Evolutionary conservation across 2,329 filamentous ascomycete genomes (phyloP).

Genomic region (Thelonectria olida): DNA sequence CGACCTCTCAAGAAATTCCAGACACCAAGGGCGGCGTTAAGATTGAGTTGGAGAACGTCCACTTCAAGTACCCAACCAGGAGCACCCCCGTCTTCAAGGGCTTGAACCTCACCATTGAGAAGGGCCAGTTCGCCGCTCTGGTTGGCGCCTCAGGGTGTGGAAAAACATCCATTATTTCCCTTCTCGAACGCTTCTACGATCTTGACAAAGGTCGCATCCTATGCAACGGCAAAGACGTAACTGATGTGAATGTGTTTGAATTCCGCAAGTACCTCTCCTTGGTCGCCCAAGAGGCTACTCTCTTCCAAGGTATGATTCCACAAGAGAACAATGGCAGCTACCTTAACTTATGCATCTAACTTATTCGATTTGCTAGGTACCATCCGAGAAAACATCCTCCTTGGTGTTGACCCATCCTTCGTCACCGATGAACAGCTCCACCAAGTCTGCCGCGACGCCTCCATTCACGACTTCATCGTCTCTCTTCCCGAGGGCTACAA

Average conservation of each 20-base stretch:
- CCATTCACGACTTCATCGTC: slow-evolving; percentile 76
- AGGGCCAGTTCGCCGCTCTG: slow-evolving; percentile 75
- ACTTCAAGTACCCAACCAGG: slow-evolving; percentile 70
- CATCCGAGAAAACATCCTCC: slow-evolving; percentile 74
- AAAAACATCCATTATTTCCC: slow-evolving; percentile 75
- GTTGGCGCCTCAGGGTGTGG: slow-evolving; percentile 77
- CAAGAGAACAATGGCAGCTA: neutral
- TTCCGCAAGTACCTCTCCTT: slow-evolving; percentile 75
- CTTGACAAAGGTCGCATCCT: slow-evolving; percentile 70
- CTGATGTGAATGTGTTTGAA: slow-evolving; percentile 63
- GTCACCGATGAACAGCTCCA: slow-evolving; percentile 63
- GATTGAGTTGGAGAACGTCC: slow-evolving; percentile 64
- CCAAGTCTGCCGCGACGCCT: slow-evolving; percentile 67
- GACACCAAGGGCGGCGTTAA: slow-evolving; percentile 60
- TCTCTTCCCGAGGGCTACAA: slow-evolving; percentile 74
- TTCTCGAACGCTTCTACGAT: slow-evolving; percentile 77
- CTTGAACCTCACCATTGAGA: slow-evolving; percentile 71
- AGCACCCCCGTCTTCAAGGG: slow-evolving; percentile 66
- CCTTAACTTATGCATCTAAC: neutral
- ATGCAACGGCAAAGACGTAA: slow-evolving; percentile 69
- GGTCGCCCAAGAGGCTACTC: slow-evolving; percentile 77
- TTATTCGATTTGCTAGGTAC: slow-evolving; percentile 51
- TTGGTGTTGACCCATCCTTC: slow-evolving; percentile 66
- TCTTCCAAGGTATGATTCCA: slow-evolving; percentile 68
- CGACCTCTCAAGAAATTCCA: slow-evolving; percentile 49